Evolutionary conservation across 2,329 filamentous ascomycete species (phyloP), one percentile per base, ranked within the genome.

Genomic region (Xylaria sp.): DNA sequence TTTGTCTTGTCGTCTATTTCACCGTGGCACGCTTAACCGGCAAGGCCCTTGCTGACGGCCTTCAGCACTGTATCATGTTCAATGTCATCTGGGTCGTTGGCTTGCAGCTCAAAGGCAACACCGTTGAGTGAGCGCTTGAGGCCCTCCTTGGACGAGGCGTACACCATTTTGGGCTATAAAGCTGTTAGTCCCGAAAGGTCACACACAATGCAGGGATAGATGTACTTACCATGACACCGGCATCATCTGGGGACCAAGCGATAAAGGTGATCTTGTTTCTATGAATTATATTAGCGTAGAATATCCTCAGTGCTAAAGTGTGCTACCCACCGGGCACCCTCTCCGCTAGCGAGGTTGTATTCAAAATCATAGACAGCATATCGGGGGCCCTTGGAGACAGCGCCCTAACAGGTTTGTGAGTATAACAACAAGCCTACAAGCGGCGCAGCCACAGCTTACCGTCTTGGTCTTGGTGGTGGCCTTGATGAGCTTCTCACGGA

Each of bases 311-410:
- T 24, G 73, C 78, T 80, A 69, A 87, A 14, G 27, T 32, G 12
- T 14, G 36, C 9, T 19, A 76, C 76, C 39, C 67, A 90, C 88
- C 91, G 89, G 78, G 85, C 85, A 77, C 92, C 92, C 82, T 94
- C 92, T 74, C 91, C 92, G 66, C 85, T 87, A 68, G 87, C 86
- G 71, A 92, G 85, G 73, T 86, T 86, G 83, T 93, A 96, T 84
- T 92, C 86, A 80, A 96, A 91, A 82, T 96, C 93, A 82, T 93
- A 96, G 78, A 96, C 89, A 72, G 92, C 93, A 80, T 94, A 96
- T 81, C 93, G 88, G 79, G 91, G 92, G 72, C 92, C 92, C 83
- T 89, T 89, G 81, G 85, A 84, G 69, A 85, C 79, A 68, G 81
- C 81, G 71, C 88, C 88, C 88, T 90, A 70, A 61, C 42, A 68